A percentile compares a stretch with the other conserved stretches of the same genome.
Conservation (phyloP, 179 eudicot species). For the Silene coronaria region DNA sequence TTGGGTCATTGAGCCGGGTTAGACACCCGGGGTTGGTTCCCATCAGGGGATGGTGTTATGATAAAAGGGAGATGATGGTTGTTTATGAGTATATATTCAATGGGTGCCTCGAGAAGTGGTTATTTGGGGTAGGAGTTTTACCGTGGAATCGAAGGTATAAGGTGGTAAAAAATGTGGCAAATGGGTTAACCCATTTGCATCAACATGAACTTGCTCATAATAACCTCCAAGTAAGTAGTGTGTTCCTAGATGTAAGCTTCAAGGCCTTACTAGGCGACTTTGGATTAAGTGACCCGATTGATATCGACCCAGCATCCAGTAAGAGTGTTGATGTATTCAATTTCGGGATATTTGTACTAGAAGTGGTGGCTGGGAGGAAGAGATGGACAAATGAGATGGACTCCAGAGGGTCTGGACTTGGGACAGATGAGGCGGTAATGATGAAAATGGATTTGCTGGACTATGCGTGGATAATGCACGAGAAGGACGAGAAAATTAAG, state of each 20-base stretch:
- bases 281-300: slow-evolving; percentile 47
- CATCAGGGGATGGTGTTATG: slow-evolving; percentile 71
- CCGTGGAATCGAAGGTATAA: slow-evolving; percentile 69
- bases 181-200: slow-evolving; percentile 52
- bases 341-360: slow-evolving; percentile 54
- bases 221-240: slow-evolving; percentile 58
- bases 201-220: slow-evolving; percentile 58
- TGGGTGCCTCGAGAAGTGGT: slow-evolving; percentile 66
- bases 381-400: slow-evolving; percentile 18
- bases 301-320: slow-evolving; percentile 46
- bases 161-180: slow-evolving; percentile 61
- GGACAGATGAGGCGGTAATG: slow-evolving; percentile 14
- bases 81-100: slow-evolving; percentile 67
- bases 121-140: slow-evolving; percentile 65
- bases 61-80: slow-evolving; percentile 39
- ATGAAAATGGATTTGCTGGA: slow-evolving; percentile 51
- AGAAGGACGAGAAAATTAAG: slow-evolving; percentile 37
- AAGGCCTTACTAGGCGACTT: slow-evolving; percentile 60
- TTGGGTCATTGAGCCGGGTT: slow-evolving; percentile 40
- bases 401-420: not conserved
- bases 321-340: slow-evolving; percentile 57
- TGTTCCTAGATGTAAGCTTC: slow-evolving; percentile 62
- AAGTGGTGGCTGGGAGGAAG: slow-evolving; percentile 57
- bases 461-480: slow-evolving; percentile 65
- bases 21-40: slow-evolving; percentile 64